phyloP scores from a whole-genome alignment of 2,329 filamentous ascomycete genomes.

The Venturia aucupariae region DNA sequence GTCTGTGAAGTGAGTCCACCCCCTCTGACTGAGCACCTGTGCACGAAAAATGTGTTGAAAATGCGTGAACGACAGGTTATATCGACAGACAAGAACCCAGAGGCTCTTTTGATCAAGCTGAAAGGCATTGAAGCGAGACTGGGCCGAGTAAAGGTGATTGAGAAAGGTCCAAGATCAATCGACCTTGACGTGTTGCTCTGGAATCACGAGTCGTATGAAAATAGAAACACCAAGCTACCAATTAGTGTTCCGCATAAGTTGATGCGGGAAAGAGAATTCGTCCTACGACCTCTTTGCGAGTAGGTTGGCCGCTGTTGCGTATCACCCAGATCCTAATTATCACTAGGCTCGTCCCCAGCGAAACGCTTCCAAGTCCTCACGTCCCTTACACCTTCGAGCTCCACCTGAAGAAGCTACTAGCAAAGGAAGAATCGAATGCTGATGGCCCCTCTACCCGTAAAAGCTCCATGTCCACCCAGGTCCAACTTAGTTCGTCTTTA shows the following conservation, averaged over 20 bases:
- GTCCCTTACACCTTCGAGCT: conserved; percentile 27
- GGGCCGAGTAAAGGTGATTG: conserved; percentile 73
- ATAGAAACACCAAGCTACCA: conserved; percentile 57
- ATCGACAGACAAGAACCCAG: conserved; percentile 65
- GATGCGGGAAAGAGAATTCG: conserved; percentile 88
- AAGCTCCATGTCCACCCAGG: conserved; percentile 26
- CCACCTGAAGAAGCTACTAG: conserved; percentile 36
- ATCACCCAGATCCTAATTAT: not conserved
- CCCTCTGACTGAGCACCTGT: not conserved
- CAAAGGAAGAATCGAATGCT: conserved; percentile 19
- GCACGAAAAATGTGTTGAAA: not conserved
- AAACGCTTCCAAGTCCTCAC: not conserved
- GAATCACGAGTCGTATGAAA: conserved; percentile 53
- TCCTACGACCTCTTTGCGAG: conserved; percentile 78
- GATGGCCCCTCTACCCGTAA: conserved; percentile 23
- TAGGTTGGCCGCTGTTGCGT: conserved; percentile 31
- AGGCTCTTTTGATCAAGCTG: conserved; percentile 67
- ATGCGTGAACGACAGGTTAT: conserved; percentile 34
- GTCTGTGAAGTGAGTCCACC: conserved; percentile 66
- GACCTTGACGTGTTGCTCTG: conserved; percentile 90
- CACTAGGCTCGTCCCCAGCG: conserved; percentile 8
- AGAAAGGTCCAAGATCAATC: conserved; percentile 91
- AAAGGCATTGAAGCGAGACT: conserved; percentile 75
- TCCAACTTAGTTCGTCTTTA: conserved; percentile 19
- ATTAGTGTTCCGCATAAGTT: conserved; percentile 63